Conservation (phyloP, 208 protist genomes). For the Trypanosoma melophagium region DNA sequence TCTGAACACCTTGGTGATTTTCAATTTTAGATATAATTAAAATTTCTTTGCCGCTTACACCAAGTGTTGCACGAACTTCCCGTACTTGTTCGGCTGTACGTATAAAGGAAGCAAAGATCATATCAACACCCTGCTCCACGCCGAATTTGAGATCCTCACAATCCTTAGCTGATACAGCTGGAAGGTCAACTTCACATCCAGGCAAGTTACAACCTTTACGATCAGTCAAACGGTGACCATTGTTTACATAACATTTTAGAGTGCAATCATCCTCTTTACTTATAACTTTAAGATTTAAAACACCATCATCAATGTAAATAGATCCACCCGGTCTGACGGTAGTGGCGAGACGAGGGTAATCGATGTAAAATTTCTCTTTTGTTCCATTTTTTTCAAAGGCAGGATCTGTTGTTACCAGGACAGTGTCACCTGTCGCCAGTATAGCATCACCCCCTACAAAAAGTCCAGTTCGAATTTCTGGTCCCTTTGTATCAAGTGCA, state of each 20-base stretch:
- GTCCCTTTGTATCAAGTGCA: constrained; percentile 97
- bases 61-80: constrained; percentile 91
- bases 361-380: constrained; percentile 88
- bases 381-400: constrained; percentile 78
- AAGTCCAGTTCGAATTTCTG: constrained; percentile 95
- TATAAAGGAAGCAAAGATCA: constrained; percentile 99
- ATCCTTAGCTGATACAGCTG: constrained; percentile 93
- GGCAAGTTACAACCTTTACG: constrained; percentile 90
- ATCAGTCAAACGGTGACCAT: constrained; percentile 76
- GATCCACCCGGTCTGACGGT: constrained; percentile 77
- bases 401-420: constrained; percentile 90
- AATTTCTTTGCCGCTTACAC: constrained; percentile 87
- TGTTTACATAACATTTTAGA: constrained; percentile 82
- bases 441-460: constrained; percentile 74
- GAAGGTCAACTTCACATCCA: constrained; percentile 84
- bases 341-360: constrained; percentile 88
- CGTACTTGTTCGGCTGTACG: constrained; percentile 92
- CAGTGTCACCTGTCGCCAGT: constrained; percentile 66
- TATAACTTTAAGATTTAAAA: constrained; percentile 90
- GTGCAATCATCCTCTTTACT: constrained; percentile 67
- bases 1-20: constrained; percentile 97
- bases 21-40: constrained; percentile 99
- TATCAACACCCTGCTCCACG: constrained; percentile 96
- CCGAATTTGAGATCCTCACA: constrained; percentile 92
- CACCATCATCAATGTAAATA: constrained; percentile 97